Base-by-base conservation (phyloP, 2,329 filamentous ascomycete species). In the Byssothecium circinans region DNA sequence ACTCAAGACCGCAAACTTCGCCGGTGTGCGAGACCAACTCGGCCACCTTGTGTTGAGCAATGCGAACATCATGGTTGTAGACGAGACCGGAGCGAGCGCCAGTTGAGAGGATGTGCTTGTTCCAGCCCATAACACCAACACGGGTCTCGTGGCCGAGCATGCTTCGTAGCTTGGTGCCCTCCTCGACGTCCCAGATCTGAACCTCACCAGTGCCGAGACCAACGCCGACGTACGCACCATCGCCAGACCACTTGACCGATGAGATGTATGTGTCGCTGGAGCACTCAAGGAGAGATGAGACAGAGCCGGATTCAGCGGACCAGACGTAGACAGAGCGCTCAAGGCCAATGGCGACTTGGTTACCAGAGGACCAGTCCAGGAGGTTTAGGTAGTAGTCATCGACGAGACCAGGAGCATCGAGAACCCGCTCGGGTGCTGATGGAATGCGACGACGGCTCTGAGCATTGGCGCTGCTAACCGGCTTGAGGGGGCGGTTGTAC, bases 301-400 rank as follows among this genome's bases (percentile, higher is more conserved):
- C 94, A 14, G 86, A 84, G 50, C 94, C 94, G 65, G 90, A 87
- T 59, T 97, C 94, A 12, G 94, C 94, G 29, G 94, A 97, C 94
- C 94, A 99, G 61, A 99, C 89, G 66, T 99, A 99, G 62, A 99
- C 94, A 60, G 87, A 95, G 59, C 92, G 91, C 78, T 97, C 94
- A 11, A 99, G 84, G 47, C 92, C 94, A 69, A 99, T 97, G 40
- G 94, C 94, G 45, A 99, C 92, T 74, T 99, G 94, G 79, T 99
- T 99, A 51, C 88, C 87, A 6, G 91, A 94, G 69, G 91, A 96
- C 94, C 94, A 99, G 78, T 99, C 94, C 20, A 99, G 84, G 32
- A 99, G 81, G 79, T 99, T 99, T 62, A 99, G 87, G 73, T 99
- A 99, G 81, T 97, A 99, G 77, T 99, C 94, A 65, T 99, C 94